Conservation (phyloP, 768 basidiomycete genomes). For the Pholiota molesta region DNA sequence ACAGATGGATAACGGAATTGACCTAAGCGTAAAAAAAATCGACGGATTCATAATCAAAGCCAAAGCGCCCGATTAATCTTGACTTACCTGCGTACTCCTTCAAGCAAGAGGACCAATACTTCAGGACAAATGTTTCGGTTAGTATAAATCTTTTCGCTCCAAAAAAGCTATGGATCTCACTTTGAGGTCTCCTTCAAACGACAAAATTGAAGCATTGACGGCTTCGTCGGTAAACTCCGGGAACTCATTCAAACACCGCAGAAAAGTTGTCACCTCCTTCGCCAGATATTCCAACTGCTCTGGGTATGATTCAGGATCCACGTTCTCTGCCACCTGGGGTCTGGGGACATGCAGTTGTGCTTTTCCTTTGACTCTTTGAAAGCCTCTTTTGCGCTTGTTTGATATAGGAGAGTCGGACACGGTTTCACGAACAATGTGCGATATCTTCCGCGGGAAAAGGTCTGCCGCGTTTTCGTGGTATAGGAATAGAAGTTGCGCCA, state of each 20-base stretch:
- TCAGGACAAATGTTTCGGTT: background rate
- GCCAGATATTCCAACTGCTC: conserved; percentile 64
- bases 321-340: conserved; percentile 55
- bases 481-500: conserved; percentile 69
- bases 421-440: conserved; percentile 43
- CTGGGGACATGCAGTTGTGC: conserved; percentile 52
- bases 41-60: background rate
- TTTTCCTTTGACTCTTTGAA: conserved; percentile 36
- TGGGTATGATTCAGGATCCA: conserved; percentile 70
- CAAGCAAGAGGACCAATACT: conserved; percentile 81
- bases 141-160: background rate
- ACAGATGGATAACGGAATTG: conserved; percentile 76
- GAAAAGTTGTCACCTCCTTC: conserved; percentile 66
- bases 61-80: no score
- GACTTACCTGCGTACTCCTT: conserved; percentile 59
- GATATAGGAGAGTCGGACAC: conserved; percentile 30
- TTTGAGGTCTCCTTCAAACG: conserved; percentile 72
- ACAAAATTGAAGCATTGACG: conserved; percentile 65
- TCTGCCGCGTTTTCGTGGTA: conserved; percentile 78
- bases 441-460: conserved; percentile 71
- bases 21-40: conserved; percentile 36
- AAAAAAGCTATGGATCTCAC: conserved; percentile 33
- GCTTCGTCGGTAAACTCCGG: conserved; percentile 79
- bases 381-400: conserved; percentile 33
- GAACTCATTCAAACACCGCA: conserved; percentile 75